phyloP scores from a whole-genome alignment of 2,329 filamentous ascomycete genomes.

The Trichocomaceae sp. region DNA sequence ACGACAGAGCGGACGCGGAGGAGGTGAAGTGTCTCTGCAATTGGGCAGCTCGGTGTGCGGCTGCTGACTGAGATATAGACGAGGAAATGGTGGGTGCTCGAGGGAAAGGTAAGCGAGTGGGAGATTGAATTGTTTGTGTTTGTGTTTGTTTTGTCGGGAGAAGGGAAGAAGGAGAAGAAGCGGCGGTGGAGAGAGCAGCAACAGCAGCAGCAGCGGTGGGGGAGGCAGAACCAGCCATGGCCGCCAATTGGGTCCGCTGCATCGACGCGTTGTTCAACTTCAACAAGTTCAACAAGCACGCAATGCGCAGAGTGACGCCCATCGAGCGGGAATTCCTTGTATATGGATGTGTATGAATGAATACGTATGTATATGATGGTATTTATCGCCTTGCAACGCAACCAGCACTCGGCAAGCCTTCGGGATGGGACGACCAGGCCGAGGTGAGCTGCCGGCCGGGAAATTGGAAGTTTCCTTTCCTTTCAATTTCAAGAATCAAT shows the following conservation, averaged over 20 bases:
- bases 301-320: neutral
- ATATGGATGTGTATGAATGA: neutral
- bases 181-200: conserved; percentile 11
- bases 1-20: conserved; percentile 23
- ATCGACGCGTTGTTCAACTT: neutral
- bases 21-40: conserved; percentile 45
- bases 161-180: neutral
- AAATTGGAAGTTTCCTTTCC: too few species aligned
- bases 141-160: neutral
- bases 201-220: conserved; percentile 24
- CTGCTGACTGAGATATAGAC: conserved; percentile 10
- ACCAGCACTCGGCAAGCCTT: neutral
- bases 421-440: too few species aligned
- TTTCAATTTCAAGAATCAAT: too few species aligned
- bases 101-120: neutral
- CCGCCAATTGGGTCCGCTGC: conserved; percentile 12
- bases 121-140: neutral
- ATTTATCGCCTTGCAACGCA: neutral
- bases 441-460: too few species aligned
- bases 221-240: conserved; percentile 11
- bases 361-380: neutral
- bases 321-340: neutral
- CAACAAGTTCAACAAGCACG: neutral
- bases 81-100: neutral
- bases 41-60: conserved; percentile 35